Evolutionary conservation across 345 rosid genomes (phyloP), one percentile per base, ranked within the genome.

Genomic region (Gossypium arboreum): DNA sequence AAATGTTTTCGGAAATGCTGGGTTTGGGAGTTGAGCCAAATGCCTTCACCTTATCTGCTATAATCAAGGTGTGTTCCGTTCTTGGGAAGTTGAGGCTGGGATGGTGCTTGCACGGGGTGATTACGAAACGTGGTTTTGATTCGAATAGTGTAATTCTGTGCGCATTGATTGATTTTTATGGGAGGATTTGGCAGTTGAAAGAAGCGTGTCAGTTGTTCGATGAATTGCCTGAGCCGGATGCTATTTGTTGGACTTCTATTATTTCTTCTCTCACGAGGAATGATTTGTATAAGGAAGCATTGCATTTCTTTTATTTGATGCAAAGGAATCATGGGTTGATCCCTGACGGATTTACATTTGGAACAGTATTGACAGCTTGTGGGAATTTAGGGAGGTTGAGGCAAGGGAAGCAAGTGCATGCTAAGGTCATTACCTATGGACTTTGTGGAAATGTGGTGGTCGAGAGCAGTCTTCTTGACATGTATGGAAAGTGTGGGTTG

Each of bases 401-500:
- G 75, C 97, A 89, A 79, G 98, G 98, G 34, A 90, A 84, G 78
- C 87, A 92, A 79, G 82, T 92, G 65, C 98, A 94, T 76, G 91
- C 89, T 45, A 88, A 76, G 86, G 82, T 88, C 45, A 64, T 91
- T 27, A 77, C 83, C 0, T 82, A 56, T 29, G 98, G 95, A 66
- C 80, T 85, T 51, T 69, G 79, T 27, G 84, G 89, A 63, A 83
- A 88, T 64, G 94, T 94, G 39, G 76, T 89, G 43, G 90, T 91
- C 2, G 92, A 87, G 80, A 94, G 98, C 79, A 90, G 94, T 73
- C 92, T 94, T 50, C 84, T 94, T 63, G 97, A 92, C 86, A 92
- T 94, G 98, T 94, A 92, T 75, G 98, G 94, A 57, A 94, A 94
- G 89, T 92, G 95, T 1, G 80, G 97, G 68, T 77, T 81, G 29